Base-by-base conservation (phyloP, 148 eudicot genomes). In the Heliamphora exappendiculata region DNA sequence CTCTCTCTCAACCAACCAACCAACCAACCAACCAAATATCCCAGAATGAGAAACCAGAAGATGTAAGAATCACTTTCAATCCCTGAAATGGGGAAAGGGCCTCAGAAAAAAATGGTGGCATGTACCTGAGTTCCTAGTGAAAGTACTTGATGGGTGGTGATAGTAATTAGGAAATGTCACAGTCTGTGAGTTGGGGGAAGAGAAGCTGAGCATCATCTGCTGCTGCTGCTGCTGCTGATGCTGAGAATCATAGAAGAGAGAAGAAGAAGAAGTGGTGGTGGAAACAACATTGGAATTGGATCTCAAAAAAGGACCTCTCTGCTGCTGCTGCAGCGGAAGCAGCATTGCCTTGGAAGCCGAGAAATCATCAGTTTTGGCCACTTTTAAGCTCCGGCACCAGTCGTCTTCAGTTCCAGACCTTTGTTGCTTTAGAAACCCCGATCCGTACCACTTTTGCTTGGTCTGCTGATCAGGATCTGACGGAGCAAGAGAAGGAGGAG, bases 181-280 rank as follows among this genome's bases (percentile, higher is more conserved):
- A 54, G 65, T 67, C 49, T 81, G 81, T 13, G 81, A 75, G 66
- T 78, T 80, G 7, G 84, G 85, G 4, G 85, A 75, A 71, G 89
- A 87, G 81, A 87, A 87, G 72, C 87, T 81, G 19, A 86, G 83
- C 86, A 86, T 83, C 59, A 83, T 80, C 63, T 78, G 80, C n/a
- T n/a, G n/a, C n/a, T n/a, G n/a, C n/a, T n/a, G n/a, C n/a, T n/a
- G n/a, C n/a, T n/a, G n/a, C n/a, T n/a, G n/a, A 54, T 84, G 82
- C 33, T 81, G 81, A 26, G 58, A 72, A 36, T 76, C 82, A 74
- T 70, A 76, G 72, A 72, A 41, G 59, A 62, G 55, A 51, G 76
- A n/a, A n/a, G n/a, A n/a, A n/a, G n/a, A n/a, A n/a, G n/a, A n/a
- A n/a, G n/a, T n/a, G n/a, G n/a, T n/a, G n/a, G n/a, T n/a, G n/a